Evolutionary conservation across 2,329 filamentous ascomycete species (phyloP).

Genomic region (Ceratocystis smalleyi): DNA sequence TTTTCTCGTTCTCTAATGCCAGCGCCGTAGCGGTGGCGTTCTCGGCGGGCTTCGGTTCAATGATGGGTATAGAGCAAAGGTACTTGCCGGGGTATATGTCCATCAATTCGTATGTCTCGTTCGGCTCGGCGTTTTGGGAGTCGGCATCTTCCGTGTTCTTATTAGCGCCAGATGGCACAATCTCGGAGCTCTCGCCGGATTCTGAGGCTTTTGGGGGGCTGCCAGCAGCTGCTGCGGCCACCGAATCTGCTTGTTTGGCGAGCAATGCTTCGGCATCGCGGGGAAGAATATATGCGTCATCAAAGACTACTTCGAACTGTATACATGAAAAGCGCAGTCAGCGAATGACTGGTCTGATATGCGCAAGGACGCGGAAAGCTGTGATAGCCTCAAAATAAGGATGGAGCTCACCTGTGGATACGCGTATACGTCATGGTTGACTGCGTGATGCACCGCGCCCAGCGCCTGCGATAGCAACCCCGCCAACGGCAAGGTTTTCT

Average conservation of each 20-base stretch:
- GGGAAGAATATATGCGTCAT: constrained; percentile 56
- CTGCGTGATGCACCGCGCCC: constrained; percentile 22
- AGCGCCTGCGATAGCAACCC: constrained; percentile 30
- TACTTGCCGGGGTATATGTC: constrained; percentile 54
- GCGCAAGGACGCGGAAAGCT: not conserved
- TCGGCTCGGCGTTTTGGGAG: constrained; percentile 18
- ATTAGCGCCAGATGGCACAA: constrained; percentile 23
- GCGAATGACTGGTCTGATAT: not conserved
- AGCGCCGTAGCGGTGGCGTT: constrained; percentile 53
- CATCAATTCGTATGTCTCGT: constrained; percentile 54
- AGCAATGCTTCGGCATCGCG: constrained; percentile 50
- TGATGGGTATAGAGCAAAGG: constrained; percentile 68
- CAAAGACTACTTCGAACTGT: constrained; percentile 68
- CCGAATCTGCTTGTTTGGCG: constrained; percentile 23
- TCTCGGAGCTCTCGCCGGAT: constrained; percentile 21
- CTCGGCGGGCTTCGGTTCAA: constrained; percentile 40
- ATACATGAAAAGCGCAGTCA: not conserved
- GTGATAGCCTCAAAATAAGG: not conserved
- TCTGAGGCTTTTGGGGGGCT: not conserved
- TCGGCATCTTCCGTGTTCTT: not conserved
- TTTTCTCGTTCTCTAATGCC: constrained; percentile 58
- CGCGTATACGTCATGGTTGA: constrained; percentile 74
- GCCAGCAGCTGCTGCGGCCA: constrained; percentile 21
- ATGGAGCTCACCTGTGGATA: constrained; percentile 56
- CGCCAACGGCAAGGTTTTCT: constrained; percentile 28